phyloP scores from a whole-genome alignment of 306 rosid species.

The Dryas octopetala region DNA sequence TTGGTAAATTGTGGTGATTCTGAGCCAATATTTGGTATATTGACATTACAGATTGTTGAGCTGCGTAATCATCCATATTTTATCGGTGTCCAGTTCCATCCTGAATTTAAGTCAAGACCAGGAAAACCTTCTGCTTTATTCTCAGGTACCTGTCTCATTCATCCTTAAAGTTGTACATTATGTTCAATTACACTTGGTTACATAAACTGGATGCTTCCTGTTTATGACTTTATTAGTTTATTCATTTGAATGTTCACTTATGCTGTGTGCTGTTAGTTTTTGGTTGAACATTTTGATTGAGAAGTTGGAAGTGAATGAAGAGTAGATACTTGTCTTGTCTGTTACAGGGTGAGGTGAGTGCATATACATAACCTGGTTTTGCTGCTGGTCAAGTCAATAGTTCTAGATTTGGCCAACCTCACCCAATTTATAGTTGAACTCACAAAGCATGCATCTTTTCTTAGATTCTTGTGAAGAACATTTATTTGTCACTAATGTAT shows the following conservation, averaged over 20 bases:
- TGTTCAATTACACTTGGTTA: neutral
- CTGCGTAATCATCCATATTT: slow-evolving; percentile 81
- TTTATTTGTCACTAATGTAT: neutral
- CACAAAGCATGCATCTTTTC: too few relatives aligned
- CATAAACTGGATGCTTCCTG: neutral
- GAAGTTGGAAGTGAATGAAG: too few relatives aligned
- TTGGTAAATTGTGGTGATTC: neutral
- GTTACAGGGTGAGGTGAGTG: too few relatives aligned
- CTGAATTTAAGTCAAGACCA: slow-evolving; percentile 93
- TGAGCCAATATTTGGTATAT: slow-evolving; percentile 17
- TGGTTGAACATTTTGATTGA: neutral
- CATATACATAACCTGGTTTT: too few relatives aligned
- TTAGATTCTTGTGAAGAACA: too few relatives aligned
- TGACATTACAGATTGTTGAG: slow-evolving; percentile 66
- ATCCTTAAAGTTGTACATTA: neutral
- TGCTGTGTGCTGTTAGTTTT: neutral
- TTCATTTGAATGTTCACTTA: neutral
- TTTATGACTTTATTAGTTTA: too few relatives aligned
- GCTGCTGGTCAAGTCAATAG: neutral
- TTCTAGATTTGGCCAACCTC: neutral
- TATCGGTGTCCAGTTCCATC: slow-evolving; percentile 91
- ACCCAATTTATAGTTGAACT: neutral
- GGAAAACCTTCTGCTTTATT: slow-evolving; percentile 78
- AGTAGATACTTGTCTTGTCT: too few relatives aligned
- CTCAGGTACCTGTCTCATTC: slow-evolving; percentile 48